Evolutionary conservation across 306 rosid genomes (phyloP), one percentile per base, ranked within the genome.

Genomic region (Castanea mollissima): DNA sequence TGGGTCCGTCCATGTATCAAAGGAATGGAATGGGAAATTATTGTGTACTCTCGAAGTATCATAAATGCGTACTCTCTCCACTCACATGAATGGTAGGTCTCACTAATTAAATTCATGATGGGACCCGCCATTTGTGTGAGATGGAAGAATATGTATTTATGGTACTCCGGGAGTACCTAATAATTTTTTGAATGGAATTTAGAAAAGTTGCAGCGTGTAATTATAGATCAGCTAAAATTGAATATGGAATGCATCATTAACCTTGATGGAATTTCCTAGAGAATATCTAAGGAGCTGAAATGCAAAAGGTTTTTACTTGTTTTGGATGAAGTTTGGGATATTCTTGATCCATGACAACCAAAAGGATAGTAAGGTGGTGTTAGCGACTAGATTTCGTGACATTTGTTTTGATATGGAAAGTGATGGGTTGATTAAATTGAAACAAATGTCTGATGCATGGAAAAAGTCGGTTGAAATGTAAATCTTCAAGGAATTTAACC

Each of bases 391-490:
- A 14, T 49, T 27, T 12, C 65, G 25, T 15, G 21, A 1, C 0
- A 75, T 34, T 75, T 75, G 69, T 2, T 71, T 12, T 5, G 46
- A 4, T 25, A 80, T 76, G 52, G 57, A 38, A 38, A 38, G 46
- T 38, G 46, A 78, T 2, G 68, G 54, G 29, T 19, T 5, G 8
- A 34, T 85, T 75, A 4, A 75, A 1, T 67, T 81, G 21, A 11
- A 5, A 14, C 27, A 7, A 18, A 63, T 85, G 73, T 78, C 81
- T 2, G 83, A 85, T 52, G 85, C 81, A 56, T 78, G 80, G 83
- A 75, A 56, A 55, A 85, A 16, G 49, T 80, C 2, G 27, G 23
- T 52, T n/a, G 12, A 2, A 31, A 38, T 9, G 63, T 80, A 35
- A 81, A 60, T 74, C n/a, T 7, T 49, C 80, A 15, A 9, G 32